Base-by-base conservation (phyloP, 1,284 basidiomycete genomes). In the Polyporus tsugae region DNA sequence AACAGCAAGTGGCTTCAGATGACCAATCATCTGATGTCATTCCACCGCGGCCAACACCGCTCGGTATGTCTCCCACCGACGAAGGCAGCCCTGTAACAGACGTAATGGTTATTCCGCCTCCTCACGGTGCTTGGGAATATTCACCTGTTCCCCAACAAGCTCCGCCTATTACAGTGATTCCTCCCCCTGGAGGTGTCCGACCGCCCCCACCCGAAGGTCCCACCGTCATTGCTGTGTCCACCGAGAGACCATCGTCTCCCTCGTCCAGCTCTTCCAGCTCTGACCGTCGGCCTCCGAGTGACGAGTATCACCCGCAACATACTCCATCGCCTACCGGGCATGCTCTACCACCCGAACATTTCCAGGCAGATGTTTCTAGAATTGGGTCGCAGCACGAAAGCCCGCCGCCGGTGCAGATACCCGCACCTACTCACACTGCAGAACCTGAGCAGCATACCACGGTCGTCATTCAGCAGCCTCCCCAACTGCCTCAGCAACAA, bases 101-200 rank as follows among this genome's bases (percentile, higher is more conserved):
- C n/a, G 22, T 60, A 4, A 60, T 25, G 58, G 38, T 66, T 2
- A 61, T 66, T 19, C 64, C 60, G 6, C 59, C 59, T 17, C 64
- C 59, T 5, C 58, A 65, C n/a, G 49, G 9, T 22, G 4, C 42
- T 1, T 36, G 58, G 36, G 46, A 38, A 10, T 67, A 70, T 58
- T n/a, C 55, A 15, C 65, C 60, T 63, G 61, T 17, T 10, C 53
- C 42, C 41, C 65, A 19, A 41, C 38, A 13, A 4, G n/a, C 39
- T 2, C 38, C 22, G 39, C 68, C 58, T 19, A 53, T 69, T 25
- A 67, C 63, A 36, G 52, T 73, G 19, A 63, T 74, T 29, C 73
- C 72, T n/a, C 74, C 74, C 53, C 70, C 70, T 7, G 69, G 61
- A 36, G 57, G 22, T 41, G 19, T 33, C 29, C 29, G 29, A 29